These are phyloP conservation scores for Cryptococcus sp. DNA, from an alignment of 1,284 basidiomycete genomes.

Conservation along the genomic window DNA sequence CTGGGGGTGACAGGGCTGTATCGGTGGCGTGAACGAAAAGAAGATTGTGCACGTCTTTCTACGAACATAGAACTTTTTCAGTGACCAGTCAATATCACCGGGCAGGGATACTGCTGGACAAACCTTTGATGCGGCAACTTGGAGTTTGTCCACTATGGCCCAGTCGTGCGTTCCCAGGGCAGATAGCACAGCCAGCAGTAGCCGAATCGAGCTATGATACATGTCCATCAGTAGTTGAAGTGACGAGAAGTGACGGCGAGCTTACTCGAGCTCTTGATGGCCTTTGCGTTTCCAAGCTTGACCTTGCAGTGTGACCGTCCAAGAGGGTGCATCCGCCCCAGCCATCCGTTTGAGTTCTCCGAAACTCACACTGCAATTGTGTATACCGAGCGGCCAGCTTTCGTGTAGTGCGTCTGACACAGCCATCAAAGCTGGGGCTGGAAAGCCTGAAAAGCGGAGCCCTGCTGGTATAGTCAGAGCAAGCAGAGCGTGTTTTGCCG, in stretches of 20 bases:
- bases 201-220: conserved; percentile 32
- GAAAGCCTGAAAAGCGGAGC: conserved; percentile 38
- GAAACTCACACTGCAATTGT: conserved; percentile 20
- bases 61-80: conserved; percentile 5
- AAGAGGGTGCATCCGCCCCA: neutral
- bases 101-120: neutral
- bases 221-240: neutral
- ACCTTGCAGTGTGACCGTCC: conserved; percentile 27
- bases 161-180: conserved; percentile 41
- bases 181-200: conserved; percentile 38
- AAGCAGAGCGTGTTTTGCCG: conserved; percentile 35
- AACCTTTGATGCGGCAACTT: conserved; percentile 36
- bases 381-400: conserved; percentile 31
- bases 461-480: conserved; percentile 23
- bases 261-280: conserved; percentile 45
- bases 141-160: conserved; percentile 29
- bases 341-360: conserved; percentile 14
- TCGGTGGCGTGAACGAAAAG: conserved; percentile 33
- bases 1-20: conserved; percentile 26
- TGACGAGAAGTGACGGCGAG: conserved; percentile 3
- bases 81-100: neutral
- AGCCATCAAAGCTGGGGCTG: conserved; percentile 23
- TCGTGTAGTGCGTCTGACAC: conserved; percentile 24
- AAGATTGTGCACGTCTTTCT: conserved; percentile 45
- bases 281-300: conserved; percentile 45